Evolutionary conservation across 345 rosid species (phyloP).

Genomic region (Gossypium stocksii): DNA sequence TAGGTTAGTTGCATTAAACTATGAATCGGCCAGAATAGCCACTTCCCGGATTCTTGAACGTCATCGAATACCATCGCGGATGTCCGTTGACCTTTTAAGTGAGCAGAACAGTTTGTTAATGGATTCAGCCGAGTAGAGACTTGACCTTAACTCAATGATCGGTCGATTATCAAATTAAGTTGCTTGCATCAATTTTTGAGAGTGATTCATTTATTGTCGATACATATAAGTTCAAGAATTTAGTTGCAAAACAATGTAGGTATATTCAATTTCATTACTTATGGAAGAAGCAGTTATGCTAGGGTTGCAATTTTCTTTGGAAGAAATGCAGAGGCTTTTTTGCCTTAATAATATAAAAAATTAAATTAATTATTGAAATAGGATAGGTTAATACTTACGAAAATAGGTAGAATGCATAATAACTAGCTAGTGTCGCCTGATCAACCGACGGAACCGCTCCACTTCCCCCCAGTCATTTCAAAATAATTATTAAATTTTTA

Average conservation of each 20-base stretch:
- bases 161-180: neutral
- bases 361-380: too few relatives aligned
- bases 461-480: too few relatives aligned
- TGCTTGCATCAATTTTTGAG: neutral
- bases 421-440: too few relatives aligned
- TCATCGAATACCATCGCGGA: conserved; percentile 65
- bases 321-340: neutral
- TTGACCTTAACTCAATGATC: neutral
- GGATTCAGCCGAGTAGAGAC: conserved; percentile 8
- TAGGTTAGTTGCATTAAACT: conserved; percentile 60
- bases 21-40: conserved; percentile 51
- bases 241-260: neutral
- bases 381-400: too few relatives aligned
- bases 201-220: neutral
- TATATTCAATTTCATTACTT: neutral
- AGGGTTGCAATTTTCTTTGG: neutral
- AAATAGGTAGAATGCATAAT: too few relatives aligned
- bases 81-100: conserved; percentile 49
- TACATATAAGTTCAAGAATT: neutral
- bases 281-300: neutral
- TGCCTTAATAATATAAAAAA: too few relatives aligned
- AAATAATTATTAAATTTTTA: too few relatives aligned
- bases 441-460: fast-evolving
- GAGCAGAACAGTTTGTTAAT: conserved; percentile 22
- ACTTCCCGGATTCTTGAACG: conserved; percentile 63